A percentile compares a stretch with the other conserved stretches of the same genome.
Evolutionary conservation across 192 early-diverging fungal species (phyloP).

Genomic region (Paraglomus brasilianum): DNA sequence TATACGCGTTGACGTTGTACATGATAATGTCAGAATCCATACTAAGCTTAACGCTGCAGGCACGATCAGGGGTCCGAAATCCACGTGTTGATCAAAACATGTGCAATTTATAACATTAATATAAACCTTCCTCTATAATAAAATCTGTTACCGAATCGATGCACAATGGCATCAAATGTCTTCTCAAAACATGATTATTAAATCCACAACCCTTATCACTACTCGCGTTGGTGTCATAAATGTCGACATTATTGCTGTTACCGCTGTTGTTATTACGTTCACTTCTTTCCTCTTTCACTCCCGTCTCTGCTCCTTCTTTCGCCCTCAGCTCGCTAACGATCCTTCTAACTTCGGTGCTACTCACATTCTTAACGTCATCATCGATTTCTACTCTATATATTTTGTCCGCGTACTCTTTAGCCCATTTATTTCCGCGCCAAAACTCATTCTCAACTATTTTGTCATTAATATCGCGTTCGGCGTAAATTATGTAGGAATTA

Average conservation of each 20-base stretch:
- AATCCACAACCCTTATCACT: too few relatives aligned
- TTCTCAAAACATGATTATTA: not conserved
- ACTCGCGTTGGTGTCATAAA: too few relatives aligned
- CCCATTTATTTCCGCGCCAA: not conserved
- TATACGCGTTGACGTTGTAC: too few relatives aligned
- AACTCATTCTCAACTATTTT: conserved; percentile 4
- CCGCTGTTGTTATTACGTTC: too few relatives aligned
- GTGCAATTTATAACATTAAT: too few relatives aligned
- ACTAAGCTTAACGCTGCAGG: too few relatives aligned
- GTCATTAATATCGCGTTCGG: conserved; percentile 44
- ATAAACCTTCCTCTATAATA: conserved; percentile 3
- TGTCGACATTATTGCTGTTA: too few relatives aligned
- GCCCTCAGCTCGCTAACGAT: not conserved
- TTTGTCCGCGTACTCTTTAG: not conserved
- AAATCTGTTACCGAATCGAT: not conserved
- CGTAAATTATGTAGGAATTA: conserved; percentile 43
- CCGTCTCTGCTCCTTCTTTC: not conserved
- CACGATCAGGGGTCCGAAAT: too few relatives aligned
- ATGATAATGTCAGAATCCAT: too few relatives aligned
- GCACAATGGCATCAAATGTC: not conserved
- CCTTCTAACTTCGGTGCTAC: conserved; percentile 3
- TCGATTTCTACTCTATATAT: conserved; percentile 8
- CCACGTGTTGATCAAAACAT: too few relatives aligned
- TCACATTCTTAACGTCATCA: conserved; percentile 14
- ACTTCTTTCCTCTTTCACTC: too few relatives aligned